Evolutionary conservation across 352 stramenopile genomes (phyloP).

Genomic region (Stramenopiles sp.): DNA sequence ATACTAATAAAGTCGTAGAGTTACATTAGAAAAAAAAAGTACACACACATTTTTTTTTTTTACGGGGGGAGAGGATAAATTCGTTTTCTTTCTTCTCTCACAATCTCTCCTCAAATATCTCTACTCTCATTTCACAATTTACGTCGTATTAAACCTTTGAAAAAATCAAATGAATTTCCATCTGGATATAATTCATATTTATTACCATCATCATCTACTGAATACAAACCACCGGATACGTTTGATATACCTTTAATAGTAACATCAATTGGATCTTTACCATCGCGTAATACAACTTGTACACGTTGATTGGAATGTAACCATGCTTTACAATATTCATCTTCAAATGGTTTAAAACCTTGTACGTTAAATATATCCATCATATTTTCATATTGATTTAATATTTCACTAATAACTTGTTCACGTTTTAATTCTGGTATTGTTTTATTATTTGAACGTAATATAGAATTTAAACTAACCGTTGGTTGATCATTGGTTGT

Average conservation of each 20-base stretch:
- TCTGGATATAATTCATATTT: constrained; percentile 59
- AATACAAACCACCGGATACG: constrained; percentile 45
- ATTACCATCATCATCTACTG: constrained; percentile 25
- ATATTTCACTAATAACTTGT: constrained; percentile 56
- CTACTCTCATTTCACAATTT: constrained; percentile 30
- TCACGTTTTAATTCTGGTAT: constrained; percentile 34
- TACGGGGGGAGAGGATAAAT: too few species aligned
- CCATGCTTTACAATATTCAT: constrained; percentile 51
- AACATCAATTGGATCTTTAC: constrained; percentile 25
- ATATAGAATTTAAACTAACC: constrained; percentile 50
- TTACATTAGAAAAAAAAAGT: too few species aligned
- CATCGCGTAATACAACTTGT: constrained; percentile 32
- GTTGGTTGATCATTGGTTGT: constrained; percentile 62
- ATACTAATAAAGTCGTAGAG: too few species aligned
- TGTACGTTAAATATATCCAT: constrained; percentile 45
- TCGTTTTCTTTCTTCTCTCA: too few species aligned
- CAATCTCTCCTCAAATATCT: background rate
- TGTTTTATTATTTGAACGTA: constrained; percentile 42
- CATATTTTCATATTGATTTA: constrained; percentile 59
- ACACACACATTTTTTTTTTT: too few species aligned
- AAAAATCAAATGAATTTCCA: constrained; percentile 64
- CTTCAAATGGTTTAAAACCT: constrained; percentile 55
- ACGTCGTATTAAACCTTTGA: constrained; percentile 51
- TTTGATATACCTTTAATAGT: constrained; percentile 38
- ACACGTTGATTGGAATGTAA: constrained; percentile 56